These are phyloP conservation scores for Lagenidium sp. DNA, from an alignment of 352 stramenopile species.

Conservation along the genomic window DNA sequence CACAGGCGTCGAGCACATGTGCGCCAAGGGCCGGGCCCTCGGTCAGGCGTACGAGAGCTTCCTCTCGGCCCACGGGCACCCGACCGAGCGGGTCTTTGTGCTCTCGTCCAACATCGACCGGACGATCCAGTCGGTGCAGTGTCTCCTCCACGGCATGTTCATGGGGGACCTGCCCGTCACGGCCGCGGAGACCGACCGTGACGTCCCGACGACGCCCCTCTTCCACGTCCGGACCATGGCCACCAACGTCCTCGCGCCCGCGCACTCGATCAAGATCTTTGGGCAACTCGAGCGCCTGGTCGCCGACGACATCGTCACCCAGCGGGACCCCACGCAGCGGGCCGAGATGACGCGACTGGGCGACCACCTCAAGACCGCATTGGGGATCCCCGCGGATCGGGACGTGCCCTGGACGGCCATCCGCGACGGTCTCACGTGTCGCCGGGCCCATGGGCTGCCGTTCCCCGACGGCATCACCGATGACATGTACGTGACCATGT, in stretches of 20 bases:
- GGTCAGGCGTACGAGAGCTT: slow-evolving; percentile 35
- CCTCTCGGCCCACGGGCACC: slow-evolving; percentile 8
- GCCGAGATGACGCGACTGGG: slow-evolving; percentile 9
- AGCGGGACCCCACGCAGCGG: slow-evolving; percentile 10
- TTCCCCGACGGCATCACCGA: slow-evolving; percentile 61
- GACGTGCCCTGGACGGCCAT: slow-evolving; percentile 67
- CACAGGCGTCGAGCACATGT: slow-evolving; percentile 67
- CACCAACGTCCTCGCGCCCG: slow-evolving; percentile 50
- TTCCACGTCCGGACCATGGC: slow-evolving; percentile 59
- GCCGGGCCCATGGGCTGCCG: slow-evolving; percentile 41
- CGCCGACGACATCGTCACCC: slow-evolving; percentile 36
- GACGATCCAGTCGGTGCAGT: slow-evolving; percentile 73
- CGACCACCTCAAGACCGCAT: slow-evolving; percentile 10
- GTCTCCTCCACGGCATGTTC: slow-evolving; percentile 65
- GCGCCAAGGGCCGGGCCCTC: slow-evolving; percentile 36
- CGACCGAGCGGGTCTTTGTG: slow-evolving; percentile 35
- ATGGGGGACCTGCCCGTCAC: slow-evolving; percentile 16
- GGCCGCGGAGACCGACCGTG: background rate
- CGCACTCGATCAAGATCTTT: slow-evolving; percentile 55
- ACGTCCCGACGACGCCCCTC: no score
- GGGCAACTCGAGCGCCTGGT: slow-evolving; percentile 64
- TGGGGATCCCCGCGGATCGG: slow-evolving; percentile 35
- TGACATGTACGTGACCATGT: slow-evolving; percentile 45
- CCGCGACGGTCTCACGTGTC: slow-evolving; percentile 58
- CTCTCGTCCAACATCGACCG: slow-evolving; percentile 68